Conservation (phyloP, 2,329 filamentous ascomycete species). For the Cytospora piceicola region DNA sequence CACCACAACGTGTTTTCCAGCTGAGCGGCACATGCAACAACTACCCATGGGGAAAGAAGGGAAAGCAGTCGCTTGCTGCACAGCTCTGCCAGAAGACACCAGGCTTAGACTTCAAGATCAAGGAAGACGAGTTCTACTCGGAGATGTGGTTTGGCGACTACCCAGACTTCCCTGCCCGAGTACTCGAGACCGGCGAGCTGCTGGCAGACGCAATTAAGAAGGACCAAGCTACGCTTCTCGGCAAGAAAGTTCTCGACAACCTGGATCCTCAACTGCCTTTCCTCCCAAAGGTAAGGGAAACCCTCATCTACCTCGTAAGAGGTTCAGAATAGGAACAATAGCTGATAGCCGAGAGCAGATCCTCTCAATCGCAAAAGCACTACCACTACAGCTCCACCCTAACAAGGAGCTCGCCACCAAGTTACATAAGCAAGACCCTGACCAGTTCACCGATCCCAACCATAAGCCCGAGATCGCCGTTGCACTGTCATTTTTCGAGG, state of each 20-base stretch:
- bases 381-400: conserved; percentile 76
- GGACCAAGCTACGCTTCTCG: conserved; percentile 66
- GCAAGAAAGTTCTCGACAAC: conserved; percentile 61
- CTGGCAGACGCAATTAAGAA: conserved; percentile 67
- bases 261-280: conserved; percentile 71
- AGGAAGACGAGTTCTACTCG: conserved; percentile 65
- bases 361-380: conserved; percentile 73
- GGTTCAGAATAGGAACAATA: background rate
- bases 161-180: conserved; percentile 68
- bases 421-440: conserved; percentile 66
- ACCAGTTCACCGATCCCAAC: conserved; percentile 71
- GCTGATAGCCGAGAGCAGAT: conserved; percentile 47
- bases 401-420: conserved; percentile 68
- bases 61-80: conserved; percentile 67
- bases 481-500: conserved; percentile 71
- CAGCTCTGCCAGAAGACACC: conserved; percentile 68
- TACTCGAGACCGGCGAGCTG: conserved; percentile 64
- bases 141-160: conserved; percentile 81
- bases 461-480: conserved; percentile 83
- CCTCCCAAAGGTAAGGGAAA: conserved; percentile 63
- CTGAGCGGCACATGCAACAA: conserved; percentile 56
- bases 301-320: accelerated
- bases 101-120: conserved; percentile 63
- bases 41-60: conserved; percentile 74
- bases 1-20: conserved; percentile 45